Base-by-base conservation (phyloP, 257 asterid genomes). In the Petrea volubilis region DNA sequence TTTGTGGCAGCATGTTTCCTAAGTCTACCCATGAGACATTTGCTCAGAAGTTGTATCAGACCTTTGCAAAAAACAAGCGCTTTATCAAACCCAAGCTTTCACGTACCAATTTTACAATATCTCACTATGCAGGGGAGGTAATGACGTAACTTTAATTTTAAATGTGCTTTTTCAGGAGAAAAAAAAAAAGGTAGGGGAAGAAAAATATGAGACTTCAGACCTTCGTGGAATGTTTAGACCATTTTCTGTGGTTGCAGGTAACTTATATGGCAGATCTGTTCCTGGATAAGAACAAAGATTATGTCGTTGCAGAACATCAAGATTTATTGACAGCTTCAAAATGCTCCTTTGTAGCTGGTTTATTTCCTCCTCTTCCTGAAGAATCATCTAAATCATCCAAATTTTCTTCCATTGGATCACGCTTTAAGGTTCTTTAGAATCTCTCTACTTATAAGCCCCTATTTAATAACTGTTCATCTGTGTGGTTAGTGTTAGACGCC, bases 61-160 rank as follows among this genome's bases (percentile, higher is more conserved):
- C 96, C 78, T 85, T 86, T 72, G 55, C 89, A 10, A 90, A 88
- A 86, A 81, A 87, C 72, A 84, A 89, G 74, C 96, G 96, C 50
- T 92, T 89, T 82, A 83, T 89, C 90, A 89, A 92, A 77, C 95
- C 97, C 52, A 92, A 92, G 82, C 97, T 89, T 75, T 89, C 97
- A 62, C 90, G 96, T 49, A 92, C 97, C 78, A 87, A 82, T 77
- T 92, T 92, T 74, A 84, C 93, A 2, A 87, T 92, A 74, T 80
- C 95, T 79, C 97, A 92, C 78, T 92, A 92, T 78, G 96, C 97
- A 17, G 97, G 97, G 71, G 97, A 92, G 95, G 96, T 92, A 89
- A 55, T 63, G 77, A 49, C 52, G 69, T 40, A 34, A 15, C 31
- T 46, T 52, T 72, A 41, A 69, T n/a, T 50, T 46, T 41, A 53